Evolutionary conservation across 1,284 basidiomycete species (phyloP).

Genomic region (Ustilago trichophora): DNA sequence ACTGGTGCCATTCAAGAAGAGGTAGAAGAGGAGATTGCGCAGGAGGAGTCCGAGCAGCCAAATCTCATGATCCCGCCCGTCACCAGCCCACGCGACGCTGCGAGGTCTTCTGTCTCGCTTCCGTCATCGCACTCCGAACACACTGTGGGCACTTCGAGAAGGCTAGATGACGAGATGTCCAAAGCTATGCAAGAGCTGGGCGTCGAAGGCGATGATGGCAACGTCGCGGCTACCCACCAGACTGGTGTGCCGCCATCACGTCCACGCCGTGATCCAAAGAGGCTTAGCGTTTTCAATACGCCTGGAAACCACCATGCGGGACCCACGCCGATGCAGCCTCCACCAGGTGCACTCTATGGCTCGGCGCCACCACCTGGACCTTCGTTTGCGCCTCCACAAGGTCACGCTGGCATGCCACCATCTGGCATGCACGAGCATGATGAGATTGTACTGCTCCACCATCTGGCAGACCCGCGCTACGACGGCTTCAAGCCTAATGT

Average conservation of each 20-base stretch:
- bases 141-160: not conserved
- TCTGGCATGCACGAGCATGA: constrained; percentile 13
- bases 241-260: constrained; percentile 23
- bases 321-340: too few species aligned
- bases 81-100: constrained; percentile 10
- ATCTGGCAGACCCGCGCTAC: constrained; percentile 28
- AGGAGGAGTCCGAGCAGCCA: constrained; percentile 34
- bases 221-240: too few species aligned
- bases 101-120: constrained; percentile 15
- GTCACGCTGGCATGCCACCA: not conserved
- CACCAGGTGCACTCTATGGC: too few species aligned
- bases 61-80: constrained; percentile 35
- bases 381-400: not conserved
- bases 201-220: not conserved
- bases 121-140: constrained; percentile 6
- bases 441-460: constrained; percentile 36
- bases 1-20: constrained; percentile 45
- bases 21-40: constrained; percentile 33
- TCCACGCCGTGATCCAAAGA: constrained; percentile 48
- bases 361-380: not conserved
- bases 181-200: constrained; percentile 47
- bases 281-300: constrained; percentile 4
- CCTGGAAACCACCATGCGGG: too few species aligned
- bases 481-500: constrained; percentile 62
- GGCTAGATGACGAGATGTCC: constrained; percentile 46